Conservation (phyloP, 2,329 filamentous ascomycete species). For the Fusarium sp. region DNA sequence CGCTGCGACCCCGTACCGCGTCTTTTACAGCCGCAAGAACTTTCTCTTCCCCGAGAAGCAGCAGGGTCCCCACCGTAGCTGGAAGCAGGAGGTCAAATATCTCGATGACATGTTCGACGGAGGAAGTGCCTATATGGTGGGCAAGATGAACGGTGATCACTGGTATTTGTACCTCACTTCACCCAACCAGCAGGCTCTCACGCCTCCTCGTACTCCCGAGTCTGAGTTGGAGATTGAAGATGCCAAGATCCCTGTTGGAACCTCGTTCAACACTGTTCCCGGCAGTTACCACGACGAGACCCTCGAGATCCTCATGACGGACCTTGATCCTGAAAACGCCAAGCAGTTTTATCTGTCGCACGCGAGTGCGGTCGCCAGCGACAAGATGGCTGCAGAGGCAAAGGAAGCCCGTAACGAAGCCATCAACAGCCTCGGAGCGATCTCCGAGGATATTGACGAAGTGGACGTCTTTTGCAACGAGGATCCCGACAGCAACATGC, state of each 20-base stretch:
- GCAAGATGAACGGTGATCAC: conserved; percentile 99
- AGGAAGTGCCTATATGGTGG: conserved; percentile 98
- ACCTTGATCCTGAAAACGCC: conserved; percentile 75
- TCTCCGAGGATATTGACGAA: conserved; percentile 68
- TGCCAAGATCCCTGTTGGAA: conserved; percentile 69
- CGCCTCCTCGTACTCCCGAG: conserved; percentile 83
- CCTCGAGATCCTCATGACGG: conserved; percentile 79
- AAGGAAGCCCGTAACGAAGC: conserved; percentile 72
- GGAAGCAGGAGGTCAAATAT: conserved; percentile 94
- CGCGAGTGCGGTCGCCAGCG: conserved; percentile 91
- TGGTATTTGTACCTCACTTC: conserved; percentile 99
- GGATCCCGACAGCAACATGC: conserved; percentile 68
- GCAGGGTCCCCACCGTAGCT: conserved; percentile 94
- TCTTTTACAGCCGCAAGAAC: conserved; percentile 99
- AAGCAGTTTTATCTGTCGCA: conserved; percentile 77
- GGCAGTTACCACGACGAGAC: conserved; percentile 78
- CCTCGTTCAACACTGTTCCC: conserved; percentile 57
- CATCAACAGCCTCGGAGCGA: conserved; percentile 69
- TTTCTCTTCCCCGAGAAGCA: conserved; percentile 96
- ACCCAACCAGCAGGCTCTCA: conserved; percentile 80
- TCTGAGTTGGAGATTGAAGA: conserved; percentile 61
- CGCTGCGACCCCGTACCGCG: conserved; percentile 89
- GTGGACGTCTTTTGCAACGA: conserved; percentile 85
- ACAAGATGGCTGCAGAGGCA: conserved; percentile 78
- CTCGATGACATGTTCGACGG: conserved; percentile 92